Percentiles rank a stretch among this genome's conserved stretches.
Evolutionary conservation across 768 basidiomycete genomes (phyloP).

Genomic region (Tubosaeta brunneosetosa): DNA sequence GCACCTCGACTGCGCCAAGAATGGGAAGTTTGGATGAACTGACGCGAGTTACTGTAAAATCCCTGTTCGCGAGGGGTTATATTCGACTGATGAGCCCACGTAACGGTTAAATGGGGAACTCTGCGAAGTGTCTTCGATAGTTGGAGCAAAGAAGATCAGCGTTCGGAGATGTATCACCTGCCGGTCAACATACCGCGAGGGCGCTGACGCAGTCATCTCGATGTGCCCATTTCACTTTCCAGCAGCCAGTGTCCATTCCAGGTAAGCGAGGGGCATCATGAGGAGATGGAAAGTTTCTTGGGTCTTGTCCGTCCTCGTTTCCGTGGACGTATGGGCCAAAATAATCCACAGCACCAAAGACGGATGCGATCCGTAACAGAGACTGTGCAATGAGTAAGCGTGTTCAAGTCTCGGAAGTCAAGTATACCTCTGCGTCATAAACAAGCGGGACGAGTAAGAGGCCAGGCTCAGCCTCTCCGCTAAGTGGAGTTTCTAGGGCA

Average conservation of each 20-base stretch:
- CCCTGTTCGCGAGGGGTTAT: slow-evolving; percentile 15
- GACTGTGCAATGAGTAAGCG: slow-evolving; percentile 35
- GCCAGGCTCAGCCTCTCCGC: slow-evolving; percentile 14
- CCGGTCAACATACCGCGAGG: slow-evolving; percentile 48
- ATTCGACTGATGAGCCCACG: slow-evolving; percentile 70
- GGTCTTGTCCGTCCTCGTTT: slow-evolving; percentile 16
- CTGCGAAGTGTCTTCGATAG: slow-evolving; percentile 57
- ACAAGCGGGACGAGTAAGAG: slow-evolving; percentile 54
- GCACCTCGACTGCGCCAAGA: slow-evolving; percentile 19
- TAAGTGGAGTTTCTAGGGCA: slow-evolving; percentile 32
- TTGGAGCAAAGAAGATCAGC: neutral
- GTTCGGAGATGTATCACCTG: neutral
- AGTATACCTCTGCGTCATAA: slow-evolving; percentile 55
- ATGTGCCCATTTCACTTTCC: slow-evolving; percentile 78
- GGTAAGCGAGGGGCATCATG: slow-evolving; percentile 54
- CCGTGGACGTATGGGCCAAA: slow-evolving; percentile 35
- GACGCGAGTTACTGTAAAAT: slow-evolving; percentile 8
- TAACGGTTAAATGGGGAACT: slow-evolving; percentile 67
- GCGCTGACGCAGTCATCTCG: slow-evolving; percentile 73
- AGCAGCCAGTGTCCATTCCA: slow-evolving; percentile 57
- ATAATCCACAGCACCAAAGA: slow-evolving; percentile 64
- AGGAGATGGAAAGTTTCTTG: slow-evolving; percentile 37
- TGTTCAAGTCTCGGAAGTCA: neutral
- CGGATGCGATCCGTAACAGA: slow-evolving; percentile 45
- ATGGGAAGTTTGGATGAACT: slow-evolving; percentile 6